Evolutionary conservation across 2,329 filamentous ascomycete species (phyloP).

Genomic region (Orbilia ellipsospora): DNA sequence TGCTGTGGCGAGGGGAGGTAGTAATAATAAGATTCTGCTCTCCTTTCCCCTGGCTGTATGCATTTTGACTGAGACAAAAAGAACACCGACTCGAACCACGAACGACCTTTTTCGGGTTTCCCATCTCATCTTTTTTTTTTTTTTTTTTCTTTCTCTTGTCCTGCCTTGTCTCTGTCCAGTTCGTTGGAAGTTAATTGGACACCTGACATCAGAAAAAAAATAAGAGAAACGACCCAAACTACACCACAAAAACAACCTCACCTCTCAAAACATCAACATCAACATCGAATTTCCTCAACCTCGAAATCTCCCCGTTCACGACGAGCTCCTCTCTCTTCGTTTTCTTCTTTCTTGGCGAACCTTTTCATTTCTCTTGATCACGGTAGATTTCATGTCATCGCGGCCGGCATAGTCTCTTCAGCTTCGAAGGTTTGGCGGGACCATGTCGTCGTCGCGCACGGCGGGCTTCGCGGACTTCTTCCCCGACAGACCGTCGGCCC

Average conservation of each 20-base stretch:
- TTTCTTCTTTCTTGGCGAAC: background rate
- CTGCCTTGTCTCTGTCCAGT: background rate
- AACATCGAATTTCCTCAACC: background rate
- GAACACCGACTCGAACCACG: background rate
- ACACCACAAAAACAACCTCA: slow-evolving; percentile 1
- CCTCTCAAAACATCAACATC: background rate
- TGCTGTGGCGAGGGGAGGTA: too few relatives aligned
- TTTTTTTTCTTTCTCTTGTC: slow-evolving; percentile 8
- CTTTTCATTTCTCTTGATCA: slow-evolving; percentile 5
- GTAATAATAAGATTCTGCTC: too few relatives aligned
- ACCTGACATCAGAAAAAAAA: slow-evolving; percentile 7
- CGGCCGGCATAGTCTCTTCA: slow-evolving; percentile 31
- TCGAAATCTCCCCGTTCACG: background rate
- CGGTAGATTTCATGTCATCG: slow-evolving; percentile 26
- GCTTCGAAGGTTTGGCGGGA: slow-evolving; percentile 58
- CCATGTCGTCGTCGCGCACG: slow-evolving; percentile 59
- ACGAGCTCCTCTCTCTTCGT: background rate
- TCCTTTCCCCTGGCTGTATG: too few relatives aligned
- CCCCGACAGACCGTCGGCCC: slow-evolving; percentile 77
- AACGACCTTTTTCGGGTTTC: background rate
- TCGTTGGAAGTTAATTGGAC: background rate
- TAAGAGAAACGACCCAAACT: too few relatives aligned
- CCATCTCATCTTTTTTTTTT: slow-evolving; percentile 11
- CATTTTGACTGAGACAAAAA: too few relatives aligned
- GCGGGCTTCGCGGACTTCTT: slow-evolving; percentile 89